These are phyloP conservation scores for Mimosa bimucronata DNA, from an alignment of 306 rosid genomes.

Conservation along the genomic window DNA sequence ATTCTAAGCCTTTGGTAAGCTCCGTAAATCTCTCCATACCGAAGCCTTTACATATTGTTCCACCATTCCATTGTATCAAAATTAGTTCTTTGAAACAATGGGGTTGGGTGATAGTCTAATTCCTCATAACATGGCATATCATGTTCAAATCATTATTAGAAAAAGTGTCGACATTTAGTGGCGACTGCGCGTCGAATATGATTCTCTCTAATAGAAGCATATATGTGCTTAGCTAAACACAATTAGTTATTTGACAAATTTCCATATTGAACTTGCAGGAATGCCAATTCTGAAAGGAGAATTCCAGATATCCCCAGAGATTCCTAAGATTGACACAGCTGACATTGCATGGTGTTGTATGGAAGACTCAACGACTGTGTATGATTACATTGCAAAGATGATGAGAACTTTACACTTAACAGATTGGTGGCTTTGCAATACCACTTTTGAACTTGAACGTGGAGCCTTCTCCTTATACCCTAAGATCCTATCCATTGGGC, in stretches of 20 bases:
- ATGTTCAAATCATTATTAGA: too few species aligned
- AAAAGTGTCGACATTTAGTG: too few species aligned
- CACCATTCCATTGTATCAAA: neutral
- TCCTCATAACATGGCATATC: too few species aligned
- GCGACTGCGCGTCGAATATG: too few species aligned
- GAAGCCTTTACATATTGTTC: neutral
- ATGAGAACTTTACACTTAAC: neutral
- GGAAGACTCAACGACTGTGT: neutral
- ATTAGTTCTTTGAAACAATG: too few species aligned
- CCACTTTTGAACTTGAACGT: conserved; percentile 38
- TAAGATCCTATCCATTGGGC: conserved; percentile 45
- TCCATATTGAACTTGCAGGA: conserved; percentile 30
- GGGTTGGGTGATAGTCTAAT: too few species aligned
- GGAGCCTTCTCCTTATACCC: conserved; percentile 30
- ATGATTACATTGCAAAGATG: conserved; percentile 13
- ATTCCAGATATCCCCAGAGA: conserved; percentile 33
- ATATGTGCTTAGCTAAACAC: too few species aligned
- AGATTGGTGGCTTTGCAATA: conserved; percentile 48
- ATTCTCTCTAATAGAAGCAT: too few species aligned
- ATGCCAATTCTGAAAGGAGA: conserved; percentile 8
- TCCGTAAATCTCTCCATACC: too few species aligned
- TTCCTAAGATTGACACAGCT: conserved; percentile 36
- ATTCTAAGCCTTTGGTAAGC: too few species aligned
- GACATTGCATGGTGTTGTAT: conserved; percentile 34
- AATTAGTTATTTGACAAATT: too few species aligned